Base-by-base conservation (phyloP, 2,329 filamentous ascomycete species). In the Penicillium sp. region DNA sequence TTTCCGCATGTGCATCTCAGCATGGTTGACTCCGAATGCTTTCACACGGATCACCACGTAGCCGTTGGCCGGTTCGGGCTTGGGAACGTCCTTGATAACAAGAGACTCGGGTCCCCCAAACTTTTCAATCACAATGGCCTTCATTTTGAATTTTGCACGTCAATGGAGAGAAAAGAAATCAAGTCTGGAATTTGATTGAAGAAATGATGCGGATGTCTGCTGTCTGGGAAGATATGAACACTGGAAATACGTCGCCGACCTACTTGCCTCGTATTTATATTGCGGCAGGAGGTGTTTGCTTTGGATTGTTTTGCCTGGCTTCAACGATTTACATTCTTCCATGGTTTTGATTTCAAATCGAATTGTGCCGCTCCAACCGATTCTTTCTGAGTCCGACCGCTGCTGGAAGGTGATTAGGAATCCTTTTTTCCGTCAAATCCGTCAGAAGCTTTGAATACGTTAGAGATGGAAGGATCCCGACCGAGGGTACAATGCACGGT, bases 1-100 rank as follows among this genome's bases (percentile, higher is more conserved):
- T 43, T 70, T 73, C 22, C 78, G 75, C 78, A 81, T 80, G 64
- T 80, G 76, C 73, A 79, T 78, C 63, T 81, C 78, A 8, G 78
- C 79, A 59, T 80, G 77, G 61, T 81, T 80, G 42, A 80, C 61
- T 3, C 78, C 78, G 53, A 81, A 81, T 8, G 78, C 78, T 59
- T 72, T 68, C 42, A 80, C 71, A 14, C 17, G 14, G 14, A 60
- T 51, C 7, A 60, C 15, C 3, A 55, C 58, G 10, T 55, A 43
- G 5, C 58, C 58, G 10, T 1, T 47, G 0, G 14, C 5, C 4
- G 38, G 25, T 6, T 28, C 38, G 1, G 58, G 51, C 22, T 51
- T 11, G 3, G 50, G 37, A 22, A 49, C 50, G 1, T 34, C 34
- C 22, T 53, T 54, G 17, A 53, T 54, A 8, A 31, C 31, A 15